These are phyloP conservation scores for Puccinia hordei DNA, from an alignment of 1,284 basidiomycete species.

Conservation along the genomic window DNA sequence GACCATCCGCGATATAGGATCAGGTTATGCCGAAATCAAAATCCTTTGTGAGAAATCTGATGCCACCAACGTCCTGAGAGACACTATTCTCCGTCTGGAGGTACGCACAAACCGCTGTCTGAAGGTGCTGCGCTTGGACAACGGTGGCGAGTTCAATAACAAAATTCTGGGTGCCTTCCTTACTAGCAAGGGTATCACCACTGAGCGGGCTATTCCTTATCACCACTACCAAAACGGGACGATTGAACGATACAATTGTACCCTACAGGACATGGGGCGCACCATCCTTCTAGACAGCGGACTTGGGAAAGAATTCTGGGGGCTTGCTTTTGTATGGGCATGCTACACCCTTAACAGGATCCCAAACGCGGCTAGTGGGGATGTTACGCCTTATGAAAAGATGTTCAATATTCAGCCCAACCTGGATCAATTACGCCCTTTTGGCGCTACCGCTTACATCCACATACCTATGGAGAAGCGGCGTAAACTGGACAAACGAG, in stretches of 20 bases:
- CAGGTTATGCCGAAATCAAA: not conserved
- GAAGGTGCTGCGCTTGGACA: constrained; percentile 5
- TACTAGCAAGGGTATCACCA: not conserved
- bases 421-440: not conserved
- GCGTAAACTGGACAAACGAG: constrained; percentile 11
- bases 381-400: constrained; percentile 8
- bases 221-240: not conserved
- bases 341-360: not conserved
- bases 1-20: not conserved
- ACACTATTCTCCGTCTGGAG: not conserved
- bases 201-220: not conserved
- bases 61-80: not conserved
- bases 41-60: not conserved
- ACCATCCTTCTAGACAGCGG: too few relatives aligned
- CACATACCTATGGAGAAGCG: constrained; percentile 24
- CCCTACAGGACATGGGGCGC: too few relatives aligned
- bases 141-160: not conserved
- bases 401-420: not conserved
- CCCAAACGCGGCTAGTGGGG: not conserved
- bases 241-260: too few relatives aligned
- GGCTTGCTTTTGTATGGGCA: not conserved
- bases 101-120: not conserved
- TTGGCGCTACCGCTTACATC: not conserved
- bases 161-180: not conserved
- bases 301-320: not conserved